Conservation (phyloP, 2,329 filamentous ascomycete genomes). For the Fusarium falciforme region DNA sequence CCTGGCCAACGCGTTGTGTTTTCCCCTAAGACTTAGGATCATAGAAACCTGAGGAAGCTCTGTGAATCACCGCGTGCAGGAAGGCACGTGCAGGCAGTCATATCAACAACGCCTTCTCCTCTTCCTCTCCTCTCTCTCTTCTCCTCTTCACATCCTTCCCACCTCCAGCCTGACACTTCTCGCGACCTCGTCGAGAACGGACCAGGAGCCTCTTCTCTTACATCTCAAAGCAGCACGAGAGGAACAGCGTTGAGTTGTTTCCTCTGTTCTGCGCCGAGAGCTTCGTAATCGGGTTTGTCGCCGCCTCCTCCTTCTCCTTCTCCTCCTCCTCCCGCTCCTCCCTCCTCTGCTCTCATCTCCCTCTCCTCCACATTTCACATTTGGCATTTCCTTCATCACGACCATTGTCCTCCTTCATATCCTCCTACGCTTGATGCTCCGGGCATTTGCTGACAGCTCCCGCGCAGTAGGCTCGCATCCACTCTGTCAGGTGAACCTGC, state of each 20-base stretch:
- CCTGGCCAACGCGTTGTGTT: not conserved
- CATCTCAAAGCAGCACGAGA: slow-evolving; percentile 6
- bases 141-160: slow-evolving; percentile 3
- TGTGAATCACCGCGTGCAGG: slow-evolving; percentile 10
- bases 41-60: not conserved
- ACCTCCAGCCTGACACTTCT: not conserved
- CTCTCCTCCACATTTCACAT: not conserved
- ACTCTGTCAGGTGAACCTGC: not conserved
- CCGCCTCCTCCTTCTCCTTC: not conserved
- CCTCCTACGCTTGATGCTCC: no score
- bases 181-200: not conserved
- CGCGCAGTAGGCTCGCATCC: not conserved
- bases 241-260: slow-evolving; percentile 28
- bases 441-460: not conserved
- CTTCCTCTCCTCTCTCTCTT: slow-evolving; percentile 9
- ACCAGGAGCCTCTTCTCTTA: not conserved
- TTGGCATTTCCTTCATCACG: not conserved
- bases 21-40: slow-evolving; percentile 9
- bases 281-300: slow-evolving; percentile 15
- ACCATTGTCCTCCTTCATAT: not conserved
- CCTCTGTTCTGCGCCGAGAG: slow-evolving; percentile 8
- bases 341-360: not conserved
- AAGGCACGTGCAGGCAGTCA: slow-evolving; percentile 1
- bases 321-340: not conserved
- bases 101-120: slow-evolving; percentile 12